Evolutionary conservation across 2,329 filamentous ascomycete species (phyloP), one percentile per base, ranked within the genome.

Genomic region (Coniochaeta prunicola): DNA sequence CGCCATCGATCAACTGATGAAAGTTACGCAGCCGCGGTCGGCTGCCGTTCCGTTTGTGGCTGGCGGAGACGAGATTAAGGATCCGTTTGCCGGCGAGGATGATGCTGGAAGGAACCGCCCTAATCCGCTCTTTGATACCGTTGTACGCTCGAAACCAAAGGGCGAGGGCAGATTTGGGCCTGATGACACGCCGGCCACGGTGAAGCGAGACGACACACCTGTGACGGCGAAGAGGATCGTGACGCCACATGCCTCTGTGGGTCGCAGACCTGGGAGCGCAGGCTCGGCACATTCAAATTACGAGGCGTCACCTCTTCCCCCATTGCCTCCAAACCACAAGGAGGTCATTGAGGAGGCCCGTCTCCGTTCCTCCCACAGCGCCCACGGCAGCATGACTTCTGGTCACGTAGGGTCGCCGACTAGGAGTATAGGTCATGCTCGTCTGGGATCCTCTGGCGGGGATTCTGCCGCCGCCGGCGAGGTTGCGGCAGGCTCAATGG

Each of bases 281-380:
- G 78, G 74, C 13, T 61, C 72, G 71, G 81, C 90, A 45, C 78
- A 74, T 12, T 61, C 72, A 2, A 71, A 74, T 36, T 71, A 75
- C n/a, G 53, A 36, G 30, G 12, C 28, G 19, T 36, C 30, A 5
- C 2, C 53, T 31, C 69, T 75, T 77, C 91, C 91, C 38, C 92
- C 92, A 33, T 78, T 97, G 60, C 93, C 92, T 42, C 66, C 79
- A 13, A 92, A 97, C 70, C 92, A 96, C 71, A 90, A 85, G 65
- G 85, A 94, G 73, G 87, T 83, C 60, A 96, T 97, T 65, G 88
- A 93, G 66, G 90, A 91, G 56, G 91, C 90, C 38, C 87, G 85
- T 62, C 79, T 81, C 30, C 75, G 77, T 24, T 85, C 84, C 4
- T 75, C 80, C 62, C 67, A 80, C 68, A 70, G 78, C 66, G 69